Evolutionary conservation across 371 early-diverging fungal genomes (phyloP), one percentile per base, ranked within the genome.

Genomic region (Apophysomyces trapeziformis): DNA sequence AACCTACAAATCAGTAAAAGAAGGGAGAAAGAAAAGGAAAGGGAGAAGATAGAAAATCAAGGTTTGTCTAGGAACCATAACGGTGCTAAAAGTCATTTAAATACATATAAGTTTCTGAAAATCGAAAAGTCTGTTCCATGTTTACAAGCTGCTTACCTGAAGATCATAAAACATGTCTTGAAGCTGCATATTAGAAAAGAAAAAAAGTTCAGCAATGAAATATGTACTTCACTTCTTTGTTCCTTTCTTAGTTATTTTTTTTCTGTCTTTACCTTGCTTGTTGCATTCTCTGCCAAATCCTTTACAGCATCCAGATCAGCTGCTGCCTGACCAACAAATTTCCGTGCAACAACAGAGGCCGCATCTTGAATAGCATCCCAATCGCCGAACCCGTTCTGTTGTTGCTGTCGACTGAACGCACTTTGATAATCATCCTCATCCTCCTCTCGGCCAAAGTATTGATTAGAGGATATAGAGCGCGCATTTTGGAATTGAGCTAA

Each of bases 381-480:
- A 59, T 86, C 87, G 12, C 65, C 65, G 21, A 61, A 32, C 13
- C 36, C 61, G 35, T 58, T 59, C 0, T 26, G 26, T 26, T 44
- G 68, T 46, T 43, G 44, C 9, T 43, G 16, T 4, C 39, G 26
- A 39, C 70, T 76, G 6, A 58, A 45, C 9, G n/a, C 21, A 0
- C 21, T 21, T 7, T 41, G 41, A 41, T 26, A 26, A 26, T 26
- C 26, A 26, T 26, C 26, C 26, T 50, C 50, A 1, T 82, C 77
- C 38, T 89, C 89, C 45, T 91, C 86, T 44, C 91, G 81, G 1
- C 93, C 94, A 80, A 93, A 93, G 71, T 93, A 95, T 64, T 92
- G 93, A 41, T 80, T 87, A 14, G 91, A 90, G 45, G 93, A 93
- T 64, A 96, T 94, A 5, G 93, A 85, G 7, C 78, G 81, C 2